Percentiles rank a stretch among this genome's conserved stretches.
phyloP scores from a whole-genome alignment of 495 filamentous ascomycete genomes.

The Aspergillus cristatus region DNA sequence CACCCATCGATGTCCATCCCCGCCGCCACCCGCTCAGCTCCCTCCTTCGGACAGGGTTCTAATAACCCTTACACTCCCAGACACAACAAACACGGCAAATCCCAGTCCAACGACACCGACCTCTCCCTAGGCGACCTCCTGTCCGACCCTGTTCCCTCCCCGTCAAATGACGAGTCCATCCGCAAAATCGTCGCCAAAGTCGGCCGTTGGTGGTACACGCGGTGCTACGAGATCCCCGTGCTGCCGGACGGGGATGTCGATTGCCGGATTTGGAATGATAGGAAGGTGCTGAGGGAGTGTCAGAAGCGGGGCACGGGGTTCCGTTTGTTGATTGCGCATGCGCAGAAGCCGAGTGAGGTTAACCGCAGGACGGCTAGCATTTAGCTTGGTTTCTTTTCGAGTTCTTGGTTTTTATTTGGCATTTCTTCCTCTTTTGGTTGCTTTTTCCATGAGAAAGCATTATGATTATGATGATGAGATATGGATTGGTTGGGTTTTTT shows the following conservation, averaged over 20 bases:
- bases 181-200: slow-evolving; percentile 87
- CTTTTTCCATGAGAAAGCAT: too few species aligned
- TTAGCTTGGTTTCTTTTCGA: not conserved
- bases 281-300: slow-evolving; percentile 69
- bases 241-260: slow-evolving; percentile 41
- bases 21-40: slow-evolving; percentile 13
- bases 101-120: slow-evolving; percentile 38
- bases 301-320: slow-evolving; percentile 79
- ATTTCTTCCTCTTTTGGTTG: too few species aligned
- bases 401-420: too few species aligned
- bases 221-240: slow-evolving; percentile 74
- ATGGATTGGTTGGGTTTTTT: too few species aligned
- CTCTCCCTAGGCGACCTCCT: slow-evolving; percentile 62
- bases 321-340: slow-evolving; percentile 83
- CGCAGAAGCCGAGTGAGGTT: slow-evolving; percentile 62
- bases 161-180: slow-evolving; percentile 65
- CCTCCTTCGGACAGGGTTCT: slow-evolving; percentile 3
- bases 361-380: slow-evolving; percentile 52
- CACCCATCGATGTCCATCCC: slow-evolving; percentile 12
- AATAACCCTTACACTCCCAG: slow-evolving; percentile 19
- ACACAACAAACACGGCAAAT: slow-evolving; percentile 20
- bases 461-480: too few species aligned
- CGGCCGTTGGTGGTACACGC: slow-evolving; percentile 91
- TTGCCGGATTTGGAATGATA: slow-evolving; percentile 74
- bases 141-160: slow-evolving; percentile 44